Evolutionary conservation across 495 filamentous ascomycete genomes (phyloP), one percentile per base, ranked within the genome.

Genomic region (Trichocladium uniseriatum): DNA sequence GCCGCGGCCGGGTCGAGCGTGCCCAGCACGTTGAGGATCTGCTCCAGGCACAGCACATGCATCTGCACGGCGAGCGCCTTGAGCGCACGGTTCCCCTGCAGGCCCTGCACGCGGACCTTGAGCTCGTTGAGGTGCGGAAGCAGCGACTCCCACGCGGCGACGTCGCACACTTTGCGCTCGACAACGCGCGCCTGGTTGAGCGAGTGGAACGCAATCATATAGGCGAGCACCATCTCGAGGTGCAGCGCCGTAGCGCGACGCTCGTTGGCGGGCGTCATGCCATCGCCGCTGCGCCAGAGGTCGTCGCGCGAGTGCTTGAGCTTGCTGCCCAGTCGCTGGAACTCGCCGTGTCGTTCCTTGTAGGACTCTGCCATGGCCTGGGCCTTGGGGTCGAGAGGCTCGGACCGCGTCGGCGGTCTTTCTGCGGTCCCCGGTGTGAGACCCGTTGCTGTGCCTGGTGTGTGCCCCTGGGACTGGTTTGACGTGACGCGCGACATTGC

Each of bases 401-500:
- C 61, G 3, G 56, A 56, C 38, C 61, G 54, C 3, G 64, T 62
- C 0, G 62, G 64, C 2, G 58, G 64, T 3, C 68, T 65, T 27
- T 71, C 70, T 24, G 58, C 59, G 0, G 60, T 56, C 9, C 64
- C 65, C 3, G 71, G 70, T 0, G 71, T 73, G 31, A 66, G 58
- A 24, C 56, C 60, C 21, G 63, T 63, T 0, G 60, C 43, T 31
- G 61, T 60, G 14, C 66, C 68, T 10, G 71, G 70, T 2, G 72
- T 74, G 27, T 61, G 62, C 14, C 56, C 59, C 45, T 68, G 65
- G 4, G 70, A 73, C 40, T 69, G 68, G 49, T 54, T 72, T n/a
- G 72, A 73, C 16, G 70, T 55, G 10, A 69, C 68, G n/a, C 71
- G 66, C 9, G 64, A 68, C 71, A 74, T 75, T 37, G 68, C 54